Evolutionary conservation across 176 grass and related monocot genomes (phyloP), one percentile per base, ranked within the genome.

Genomic region (Phragmites australis): DNA sequence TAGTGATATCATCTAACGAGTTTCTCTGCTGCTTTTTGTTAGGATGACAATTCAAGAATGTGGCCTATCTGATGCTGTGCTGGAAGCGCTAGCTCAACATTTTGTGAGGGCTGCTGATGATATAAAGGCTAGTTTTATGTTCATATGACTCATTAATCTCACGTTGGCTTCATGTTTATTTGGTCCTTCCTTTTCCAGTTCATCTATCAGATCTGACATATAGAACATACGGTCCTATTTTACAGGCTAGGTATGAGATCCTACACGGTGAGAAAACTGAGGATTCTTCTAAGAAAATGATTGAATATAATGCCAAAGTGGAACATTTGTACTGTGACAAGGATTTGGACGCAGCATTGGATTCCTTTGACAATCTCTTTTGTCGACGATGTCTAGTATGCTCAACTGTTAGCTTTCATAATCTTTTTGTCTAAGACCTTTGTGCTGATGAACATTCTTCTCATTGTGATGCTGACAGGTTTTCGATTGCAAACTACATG

Each of bases 341-440:
- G 91, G 90, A 98, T 91, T 77, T 98, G 58, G 92, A 98, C 40
- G 92, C 95, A 50, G 95, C 95, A 78, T 77, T 94, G 84, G 95
- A 97, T 93, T 97, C 95, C 54, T 97, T 93, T 87, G 95, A 97
- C 87, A 97, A 97, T 73, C 90, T 97, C 31, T 97, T 97, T 65
- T 97, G 95, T 82, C 85, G 95, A 50, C 85, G 95, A 75, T 97
- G 95, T 83, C 79, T 97, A 32, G 95, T 97, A 90, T 18, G 92
- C 41, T 62, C 48, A 68, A 53, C 59, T 70, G 26, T 65, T 72
- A 79, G 64, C 59, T 54, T 37, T 23, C 26, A 55, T 46, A 50
- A 37, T 57, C 16, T 82, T 67, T 43, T 32, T 72, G 49, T 78
- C 49, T 72, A 34, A 63, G 50, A 70, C 74, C 62, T 80, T 55